Conservation (phyloP, 192 early-diverging fungal species). For the Piromyces finnis region DNA sequence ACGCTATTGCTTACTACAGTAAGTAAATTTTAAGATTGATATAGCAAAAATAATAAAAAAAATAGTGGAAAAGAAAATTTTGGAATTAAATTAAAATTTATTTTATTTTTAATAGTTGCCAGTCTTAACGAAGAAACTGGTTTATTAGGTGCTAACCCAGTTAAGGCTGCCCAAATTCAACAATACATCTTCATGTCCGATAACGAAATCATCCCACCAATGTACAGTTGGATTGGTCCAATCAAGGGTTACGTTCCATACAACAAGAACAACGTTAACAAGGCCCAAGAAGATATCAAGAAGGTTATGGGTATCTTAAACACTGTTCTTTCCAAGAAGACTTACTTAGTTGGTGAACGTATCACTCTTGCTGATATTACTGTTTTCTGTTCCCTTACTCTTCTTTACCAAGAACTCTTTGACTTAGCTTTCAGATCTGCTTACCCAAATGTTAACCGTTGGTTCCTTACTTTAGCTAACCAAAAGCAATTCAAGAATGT, state of each 20-base stretch:
- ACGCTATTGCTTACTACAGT: slow-evolving; percentile 87
- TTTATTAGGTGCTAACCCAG: slow-evolving; percentile 35
- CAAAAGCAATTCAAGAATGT: slow-evolving; percentile 73
- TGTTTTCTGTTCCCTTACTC: slow-evolving; percentile 33
- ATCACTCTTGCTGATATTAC: slow-evolving; percentile 82
- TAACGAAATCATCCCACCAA: slow-evolving; percentile 20
- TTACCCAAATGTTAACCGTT: slow-evolving; percentile 78
- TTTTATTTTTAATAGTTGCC: slow-evolving; percentile 11
- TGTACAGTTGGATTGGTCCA: slow-evolving; percentile 20
- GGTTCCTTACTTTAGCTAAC: slow-evolving; percentile 72
- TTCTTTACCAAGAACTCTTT: slow-evolving; percentile 34
- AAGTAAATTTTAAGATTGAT: too few relatives aligned
- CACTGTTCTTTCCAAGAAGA: slow-evolving; percentile 60
- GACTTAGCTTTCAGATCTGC: slow-evolving; percentile 62
- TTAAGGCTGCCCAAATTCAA: slow-evolving; percentile 41
- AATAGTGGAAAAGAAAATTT: slow-evolving; percentile 10
- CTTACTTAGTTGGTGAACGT: slow-evolving; percentile 86
- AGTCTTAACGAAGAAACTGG: slow-evolving; percentile 21
- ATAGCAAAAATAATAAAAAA: neutral
- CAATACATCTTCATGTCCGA: slow-evolving; percentile 45
- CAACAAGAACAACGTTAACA: slow-evolving; percentile 38
- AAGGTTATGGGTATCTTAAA: slow-evolving; percentile 50
- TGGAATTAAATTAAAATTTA: slow-evolving; percentile 4
- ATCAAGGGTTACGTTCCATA: slow-evolving; percentile 17
- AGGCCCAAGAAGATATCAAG: slow-evolving; percentile 47